Conservation (phyloP, 495 filamentous ascomycete genomes). For the Penicillium cataractarum region DNA sequence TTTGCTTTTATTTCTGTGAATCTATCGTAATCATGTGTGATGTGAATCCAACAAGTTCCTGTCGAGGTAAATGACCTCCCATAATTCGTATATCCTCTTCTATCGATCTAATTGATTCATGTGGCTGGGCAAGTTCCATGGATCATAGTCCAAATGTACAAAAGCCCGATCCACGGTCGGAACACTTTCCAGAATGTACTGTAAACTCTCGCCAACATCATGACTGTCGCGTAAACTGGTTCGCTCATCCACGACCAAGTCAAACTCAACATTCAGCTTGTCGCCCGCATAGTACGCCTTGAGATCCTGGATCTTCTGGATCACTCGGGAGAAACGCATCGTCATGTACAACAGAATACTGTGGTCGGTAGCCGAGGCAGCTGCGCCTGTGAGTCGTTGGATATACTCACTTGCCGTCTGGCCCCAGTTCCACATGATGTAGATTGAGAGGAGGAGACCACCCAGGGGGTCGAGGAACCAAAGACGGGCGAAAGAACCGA, state of each 20-base stretch:
- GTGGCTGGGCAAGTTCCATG: slow-evolving; percentile 82
- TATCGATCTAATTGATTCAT: slow-evolving; percentile 64
- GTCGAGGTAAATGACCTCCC: neutral
- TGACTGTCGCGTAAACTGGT: slow-evolving; percentile 83
- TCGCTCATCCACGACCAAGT: slow-evolving; percentile 79
- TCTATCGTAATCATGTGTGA: neutral
- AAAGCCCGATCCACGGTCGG: slow-evolving; percentile 71
- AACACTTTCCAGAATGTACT: slow-evolving; percentile 89
- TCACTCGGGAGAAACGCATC: slow-evolving; percentile 90
- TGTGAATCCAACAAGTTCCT: neutral
- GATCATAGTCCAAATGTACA: slow-evolving; percentile 83
- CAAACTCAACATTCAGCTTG: slow-evolving; percentile 83
- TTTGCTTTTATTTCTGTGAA: neutral
- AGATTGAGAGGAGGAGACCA: slow-evolving; percentile 76
- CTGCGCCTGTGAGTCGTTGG: slow-evolving; percentile 78
- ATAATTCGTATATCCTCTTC: neutral
- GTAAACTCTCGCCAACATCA: slow-evolving; percentile 84
- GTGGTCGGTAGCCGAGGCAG: slow-evolving; percentile 76
- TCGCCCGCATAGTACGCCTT: slow-evolving; percentile 91
- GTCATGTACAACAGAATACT: slow-evolving; percentile 89
- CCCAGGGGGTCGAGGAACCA: slow-evolving; percentile 91
- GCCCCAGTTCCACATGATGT: slow-evolving; percentile 87
- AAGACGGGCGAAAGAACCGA: slow-evolving; percentile 73
- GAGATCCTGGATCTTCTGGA: slow-evolving; percentile 84
- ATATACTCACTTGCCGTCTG: slow-evolving; percentile 77